Evolutionary conservation across 1,139 yeast species (phyloP).

Genomic region (Pichia cactophila): DNA sequence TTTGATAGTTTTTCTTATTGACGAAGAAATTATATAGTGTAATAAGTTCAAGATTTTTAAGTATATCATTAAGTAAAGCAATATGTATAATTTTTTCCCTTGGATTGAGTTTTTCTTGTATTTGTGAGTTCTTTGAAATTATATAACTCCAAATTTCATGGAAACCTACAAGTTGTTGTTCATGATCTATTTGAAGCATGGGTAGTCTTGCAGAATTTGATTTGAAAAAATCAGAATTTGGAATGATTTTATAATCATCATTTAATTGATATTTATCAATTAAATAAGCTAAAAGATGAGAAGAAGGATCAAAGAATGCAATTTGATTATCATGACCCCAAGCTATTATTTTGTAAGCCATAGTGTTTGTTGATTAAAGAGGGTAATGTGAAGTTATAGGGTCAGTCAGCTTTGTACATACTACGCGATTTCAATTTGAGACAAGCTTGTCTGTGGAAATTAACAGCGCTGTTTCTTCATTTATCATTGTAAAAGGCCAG

Average conservation of each 20-base stretch:
- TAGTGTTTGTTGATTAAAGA: background rate
- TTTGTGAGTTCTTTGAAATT: background rate
- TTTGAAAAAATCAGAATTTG: conserved; percentile 43
- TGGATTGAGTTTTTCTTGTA: background rate
- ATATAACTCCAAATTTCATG: conserved; percentile 25
- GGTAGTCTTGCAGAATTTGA: conserved; percentile 53
- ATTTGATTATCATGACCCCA: conserved; percentile 43
- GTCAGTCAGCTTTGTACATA: too few species aligned
- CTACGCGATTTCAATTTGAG: too few species aligned
- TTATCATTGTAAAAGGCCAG: too few species aligned
- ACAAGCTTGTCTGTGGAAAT: too few species aligned
- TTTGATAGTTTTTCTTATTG: conserved; percentile 56
- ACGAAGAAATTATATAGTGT: conserved; percentile 59
- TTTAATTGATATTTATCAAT: conserved; percentile 21
- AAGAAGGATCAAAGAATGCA: conserved; percentile 35
- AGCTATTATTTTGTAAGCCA: conserved; percentile 38
- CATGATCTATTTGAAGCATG: conserved; percentile 33
- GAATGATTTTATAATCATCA: conserved; percentile 33
- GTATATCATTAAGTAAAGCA: conserved; percentile 3
- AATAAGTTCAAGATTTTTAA: conserved; percentile 27
- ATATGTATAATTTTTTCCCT: background rate
- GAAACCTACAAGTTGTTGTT: conserved; percentile 41
- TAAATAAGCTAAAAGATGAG: conserved; percentile 35
- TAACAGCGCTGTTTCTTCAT: too few species aligned
- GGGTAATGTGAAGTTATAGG: too few species aligned